These are phyloP conservation scores for Pyrenochaeta sp. DNA, from an alignment of 2,329 filamentous ascomycete species.

Conservation along the genomic window DNA sequence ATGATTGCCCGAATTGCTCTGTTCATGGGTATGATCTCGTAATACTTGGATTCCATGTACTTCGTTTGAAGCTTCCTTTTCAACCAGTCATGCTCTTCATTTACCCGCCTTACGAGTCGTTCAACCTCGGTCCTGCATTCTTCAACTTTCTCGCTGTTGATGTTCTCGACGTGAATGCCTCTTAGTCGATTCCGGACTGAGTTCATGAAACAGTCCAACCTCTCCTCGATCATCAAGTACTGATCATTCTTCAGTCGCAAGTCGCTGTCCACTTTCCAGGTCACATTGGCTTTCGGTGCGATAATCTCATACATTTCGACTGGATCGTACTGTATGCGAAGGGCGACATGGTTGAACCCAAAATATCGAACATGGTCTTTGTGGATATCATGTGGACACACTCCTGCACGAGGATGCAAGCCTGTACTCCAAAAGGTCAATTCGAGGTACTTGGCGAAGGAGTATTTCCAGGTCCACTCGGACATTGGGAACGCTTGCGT, in stretches of 20 bases:
- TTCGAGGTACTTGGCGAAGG: constrained; percentile 98
- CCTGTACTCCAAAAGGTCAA: constrained; percentile 94
- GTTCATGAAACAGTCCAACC: constrained; percentile 84
- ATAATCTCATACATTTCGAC: constrained; percentile 94
- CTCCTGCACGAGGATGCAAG: constrained; percentile 73
- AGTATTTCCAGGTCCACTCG: constrained; percentile 95
- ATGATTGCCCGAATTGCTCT: constrained; percentile 87
- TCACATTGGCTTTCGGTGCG: constrained; percentile 86
- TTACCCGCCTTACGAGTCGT: constrained; percentile 75
- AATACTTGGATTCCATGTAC: constrained; percentile 94
- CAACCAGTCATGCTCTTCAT: constrained; percentile 80
- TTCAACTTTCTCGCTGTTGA: constrained; percentile 85
- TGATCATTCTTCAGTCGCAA: constrained; percentile 91
- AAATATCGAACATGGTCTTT: constrained; percentile 93
- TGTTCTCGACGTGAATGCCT: constrained; percentile 89
- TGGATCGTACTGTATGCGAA: constrained; percentile 90
- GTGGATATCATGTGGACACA: constrained; percentile 92
- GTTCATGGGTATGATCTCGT: constrained; percentile 95
- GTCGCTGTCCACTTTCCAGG: constrained; percentile 98
- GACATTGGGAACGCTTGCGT: constrained; percentile 92
- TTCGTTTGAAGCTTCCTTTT: constrained; percentile 82
- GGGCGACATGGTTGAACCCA: constrained; percentile 81
- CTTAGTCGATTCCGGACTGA: constrained; percentile 85
- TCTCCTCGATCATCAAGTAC: constrained; percentile 79
- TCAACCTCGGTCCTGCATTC: constrained; percentile 85